These are phyloP conservation scores for Secale cereale DNA, from an alignment of 176 grass and related monocot genomes.

Conservation along the genomic window DNA sequence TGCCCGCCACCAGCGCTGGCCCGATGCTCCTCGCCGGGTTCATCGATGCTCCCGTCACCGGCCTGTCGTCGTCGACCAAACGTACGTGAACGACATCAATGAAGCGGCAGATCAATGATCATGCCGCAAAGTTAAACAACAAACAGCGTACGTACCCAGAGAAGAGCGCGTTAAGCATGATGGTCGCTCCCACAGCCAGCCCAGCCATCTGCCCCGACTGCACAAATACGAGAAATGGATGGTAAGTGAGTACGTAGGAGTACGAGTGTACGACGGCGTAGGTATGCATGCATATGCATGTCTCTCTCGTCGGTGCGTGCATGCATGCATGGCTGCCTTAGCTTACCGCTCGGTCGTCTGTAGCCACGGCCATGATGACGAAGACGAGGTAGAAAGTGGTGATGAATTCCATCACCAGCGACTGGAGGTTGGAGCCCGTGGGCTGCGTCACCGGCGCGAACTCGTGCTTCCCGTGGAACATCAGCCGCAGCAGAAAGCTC, in stretches of 20 bases:
- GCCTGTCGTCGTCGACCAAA: slow-evolving; percentile 24
- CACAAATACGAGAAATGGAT: not conserved
- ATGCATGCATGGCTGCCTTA: not conserved
- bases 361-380: slow-evolving; percentile 69
- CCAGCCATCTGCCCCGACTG: slow-evolving; percentile 58
- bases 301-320: not conserved
- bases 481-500: slow-evolving; percentile 49
- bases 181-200: slow-evolving; percentile 41
- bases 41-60: slow-evolving; percentile 82
- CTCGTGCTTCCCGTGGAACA: slow-evolving; percentile 44
- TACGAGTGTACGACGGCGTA: not conserved
- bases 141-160: slow-evolving; percentile 44
- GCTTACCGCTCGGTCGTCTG: slow-evolving; percentile 52
- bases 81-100: not conserved
- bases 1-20: slow-evolving; percentile 50
- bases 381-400: slow-evolving; percentile 88
- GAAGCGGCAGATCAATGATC: too few relatives aligned
- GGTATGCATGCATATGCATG: not conserved
- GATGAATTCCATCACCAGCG: slow-evolving; percentile 65
- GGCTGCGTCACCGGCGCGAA: slow-evolving; percentile 29
- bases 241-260: not conserved
- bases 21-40: slow-evolving; percentile 74
- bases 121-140: not conserved
- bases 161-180: slow-evolving; percentile 61
- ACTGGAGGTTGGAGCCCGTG: slow-evolving; percentile 35